Base-by-base conservation (phyloP, 371 early-diverging fungal genomes). In the Conidiobolus incongruus region DNA sequence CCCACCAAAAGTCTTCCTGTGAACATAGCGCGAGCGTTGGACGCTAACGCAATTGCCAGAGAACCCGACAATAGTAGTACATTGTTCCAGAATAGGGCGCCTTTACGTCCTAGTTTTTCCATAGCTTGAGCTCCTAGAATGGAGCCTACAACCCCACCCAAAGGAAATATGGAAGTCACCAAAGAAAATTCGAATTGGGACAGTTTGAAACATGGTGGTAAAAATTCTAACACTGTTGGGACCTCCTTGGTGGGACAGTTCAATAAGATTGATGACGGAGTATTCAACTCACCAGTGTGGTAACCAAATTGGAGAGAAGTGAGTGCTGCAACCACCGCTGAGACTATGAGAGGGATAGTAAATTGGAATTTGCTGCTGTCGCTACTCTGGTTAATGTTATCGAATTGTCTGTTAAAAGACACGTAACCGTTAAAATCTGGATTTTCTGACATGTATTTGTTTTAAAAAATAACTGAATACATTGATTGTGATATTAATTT, bases 1-100 rank as follows among this genome's bases (percentile, higher is more conserved):
- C 98, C 98, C 36, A 71, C 64, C 13, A 92, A 21, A 49, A 90
- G 69, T 20, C 98, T 68, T 2, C 90, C 95, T 10, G 65, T 19
- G 23, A 70, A 55, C 52, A 94, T 61, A 23, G 53, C 45, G 26
- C 40, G 36, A 7, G 66, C 54, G 8, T 55, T 58, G 21, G 52
- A 46, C 11, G 79, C 70, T 19, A 76, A 46, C 8, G 71, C 65
- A 61, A 87, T 71, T 6, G 71, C 46, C 4, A 77, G 28, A 1
- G 81, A 68, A 0, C 89, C 82, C 0, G 70, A 2, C 0, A 68
- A 47, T 40, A 75, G 65, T 2, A 74, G 54, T 1, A 61, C 46
- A 51, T 68, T 79, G 49, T 74, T 78, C 40, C 61, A 63, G 35
- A 84, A 47, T 8, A 89, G 59, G 2, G 80, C 66, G 13, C 61